Percentiles rank a stretch among this genome's conserved stretches.
These are phyloP conservation scores for Evansstolkia leycettana DNA, from an alignment of 495 filamentous ascomycete genomes.

Conservation along the genomic window DNA sequence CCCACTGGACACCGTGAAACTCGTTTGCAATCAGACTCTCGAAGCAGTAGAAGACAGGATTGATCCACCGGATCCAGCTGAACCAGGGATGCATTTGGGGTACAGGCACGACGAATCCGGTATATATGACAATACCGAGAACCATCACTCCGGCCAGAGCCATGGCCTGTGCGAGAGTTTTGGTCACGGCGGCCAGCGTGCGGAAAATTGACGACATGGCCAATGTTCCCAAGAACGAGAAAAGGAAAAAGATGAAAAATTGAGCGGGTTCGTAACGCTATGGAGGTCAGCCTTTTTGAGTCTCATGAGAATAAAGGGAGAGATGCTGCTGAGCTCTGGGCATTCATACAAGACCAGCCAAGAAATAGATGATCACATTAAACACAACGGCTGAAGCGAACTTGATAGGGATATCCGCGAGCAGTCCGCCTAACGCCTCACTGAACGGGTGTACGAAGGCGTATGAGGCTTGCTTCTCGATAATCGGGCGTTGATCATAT, in stretches of 20 bases:
- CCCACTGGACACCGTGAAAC: constrained; percentile 41
- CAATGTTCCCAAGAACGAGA: constrained; percentile 40
- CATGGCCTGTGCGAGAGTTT: constrained; percentile 38
- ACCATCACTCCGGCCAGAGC: constrained; percentile 34
- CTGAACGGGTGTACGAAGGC: constrained; percentile 54
- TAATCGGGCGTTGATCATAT: constrained; percentile 48
- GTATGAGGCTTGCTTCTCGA: constrained; percentile 54
- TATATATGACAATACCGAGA: constrained; percentile 33
- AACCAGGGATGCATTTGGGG: constrained; percentile 39
- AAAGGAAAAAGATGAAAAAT: constrained; percentile 53
- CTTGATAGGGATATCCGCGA: constrained; percentile 48
- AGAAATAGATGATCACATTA: constrained; percentile 46
- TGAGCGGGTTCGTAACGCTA: constrained; percentile 32
- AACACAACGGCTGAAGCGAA: constrained; percentile 36
- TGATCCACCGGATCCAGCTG: constrained; percentile 36
- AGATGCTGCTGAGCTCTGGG: neutral
- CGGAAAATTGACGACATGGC: constrained; percentile 43
- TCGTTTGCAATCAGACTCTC: constrained; percentile 40
- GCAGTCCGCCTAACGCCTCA: constrained; percentile 44
- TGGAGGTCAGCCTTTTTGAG: too few species aligned
- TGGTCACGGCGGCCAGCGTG: constrained; percentile 32
- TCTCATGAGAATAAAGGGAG: too few species aligned
- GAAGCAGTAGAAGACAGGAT: constrained; percentile 33
- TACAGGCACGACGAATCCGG: constrained; percentile 33
- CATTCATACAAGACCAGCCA: constrained; percentile 36